Percentiles rank a stretch among this genome's conserved stretches.
These are phyloP conservation scores for Streptanthus diversifolius DNA, from an alignment of 345 rosid genomes.

Conservation along the genomic window DNA sequence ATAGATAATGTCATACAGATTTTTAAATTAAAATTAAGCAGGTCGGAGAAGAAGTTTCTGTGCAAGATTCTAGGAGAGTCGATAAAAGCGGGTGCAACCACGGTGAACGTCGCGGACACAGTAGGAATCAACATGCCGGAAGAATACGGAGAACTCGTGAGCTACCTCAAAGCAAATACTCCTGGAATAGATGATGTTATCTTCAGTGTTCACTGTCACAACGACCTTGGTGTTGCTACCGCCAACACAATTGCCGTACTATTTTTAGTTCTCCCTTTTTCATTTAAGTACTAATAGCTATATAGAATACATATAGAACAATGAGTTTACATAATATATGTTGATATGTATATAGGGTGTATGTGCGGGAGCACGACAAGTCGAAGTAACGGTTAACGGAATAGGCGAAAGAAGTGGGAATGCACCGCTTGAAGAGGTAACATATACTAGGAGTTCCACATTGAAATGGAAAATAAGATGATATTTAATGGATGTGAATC, in stretches of 20 bases:
- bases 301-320: not conserved
- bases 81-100: constrained; percentile 83
- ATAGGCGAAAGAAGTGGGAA: constrained; percentile 98
- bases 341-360: constrained; percentile 61
- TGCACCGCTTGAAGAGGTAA: constrained; percentile 94
- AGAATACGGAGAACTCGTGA: constrained; percentile 65
- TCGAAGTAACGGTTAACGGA: constrained; percentile 91
- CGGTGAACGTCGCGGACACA: constrained; percentile 80
- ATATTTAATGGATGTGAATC: not conserved
- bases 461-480: not conserved
- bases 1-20: not conserved
- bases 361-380: constrained; percentile 83
- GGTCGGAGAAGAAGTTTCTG: constrained; percentile 37
- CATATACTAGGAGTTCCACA: not conserved
- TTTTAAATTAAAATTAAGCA: not conserved
- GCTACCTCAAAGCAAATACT: constrained; percentile 76
- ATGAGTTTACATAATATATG: not conserved
- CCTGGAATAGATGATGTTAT: constrained; percentile 74
- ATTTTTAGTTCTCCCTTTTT: not conserved
- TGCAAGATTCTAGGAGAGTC: constrained; percentile 76
- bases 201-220: constrained; percentile 90
- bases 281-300: not conserved
- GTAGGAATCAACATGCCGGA: constrained; percentile 72
- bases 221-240: constrained; percentile 95
- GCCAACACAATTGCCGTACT: constrained; percentile 78